These are phyloP conservation scores for Prunus padus DNA, from an alignment of 306 rosid species.

Conservation along the genomic window DNA sequence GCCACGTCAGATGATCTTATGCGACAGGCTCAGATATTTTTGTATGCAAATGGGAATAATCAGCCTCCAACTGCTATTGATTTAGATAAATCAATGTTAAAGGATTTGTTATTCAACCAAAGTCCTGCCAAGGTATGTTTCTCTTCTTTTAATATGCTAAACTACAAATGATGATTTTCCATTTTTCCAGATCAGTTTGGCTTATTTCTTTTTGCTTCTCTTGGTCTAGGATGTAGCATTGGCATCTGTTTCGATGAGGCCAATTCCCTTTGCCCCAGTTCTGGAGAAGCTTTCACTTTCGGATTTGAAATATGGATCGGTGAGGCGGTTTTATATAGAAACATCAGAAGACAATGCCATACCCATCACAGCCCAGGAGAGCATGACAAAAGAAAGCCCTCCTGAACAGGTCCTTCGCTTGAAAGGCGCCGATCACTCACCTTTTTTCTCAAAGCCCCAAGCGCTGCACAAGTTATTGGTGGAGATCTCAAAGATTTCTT, in stretches of 20 bases:
- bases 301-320: slow-evolving; percentile 69
- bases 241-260: slow-evolving; percentile 94
- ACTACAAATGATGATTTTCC: not conserved
- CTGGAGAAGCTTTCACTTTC: slow-evolving; percentile 81
- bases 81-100: slow-evolving; percentile 67
- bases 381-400: slow-evolving; percentile 69
- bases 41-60: slow-evolving; percentile 79
- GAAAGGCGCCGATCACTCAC: slow-evolving; percentile 93
- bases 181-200: not conserved
- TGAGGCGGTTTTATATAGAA: slow-evolving; percentile 78
- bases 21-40: slow-evolving; percentile 81
- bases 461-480: slow-evolving; percentile 85
- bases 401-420: slow-evolving; percentile 70
- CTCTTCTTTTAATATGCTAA: not conserved
- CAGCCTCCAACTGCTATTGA: slow-evolving; percentile 85
- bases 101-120: slow-evolving; percentile 82
- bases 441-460: slow-evolving; percentile 96
- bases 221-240: slow-evolving; percentile 74
- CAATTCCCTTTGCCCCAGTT: slow-evolving; percentile 80
- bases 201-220: slow-evolving; percentile 26
- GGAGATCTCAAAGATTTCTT: slow-evolving; percentile 68
- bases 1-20: slow-evolving; percentile 75
- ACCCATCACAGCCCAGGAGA: slow-evolving; percentile 65
- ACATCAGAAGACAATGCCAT: slow-evolving; percentile 91
- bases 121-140: slow-evolving; percentile 79